Evolutionary conservation across 179 eudicot species (phyloP), one percentile per base, ranked within the genome.

Genomic region (Spergularia azorica): DNA sequence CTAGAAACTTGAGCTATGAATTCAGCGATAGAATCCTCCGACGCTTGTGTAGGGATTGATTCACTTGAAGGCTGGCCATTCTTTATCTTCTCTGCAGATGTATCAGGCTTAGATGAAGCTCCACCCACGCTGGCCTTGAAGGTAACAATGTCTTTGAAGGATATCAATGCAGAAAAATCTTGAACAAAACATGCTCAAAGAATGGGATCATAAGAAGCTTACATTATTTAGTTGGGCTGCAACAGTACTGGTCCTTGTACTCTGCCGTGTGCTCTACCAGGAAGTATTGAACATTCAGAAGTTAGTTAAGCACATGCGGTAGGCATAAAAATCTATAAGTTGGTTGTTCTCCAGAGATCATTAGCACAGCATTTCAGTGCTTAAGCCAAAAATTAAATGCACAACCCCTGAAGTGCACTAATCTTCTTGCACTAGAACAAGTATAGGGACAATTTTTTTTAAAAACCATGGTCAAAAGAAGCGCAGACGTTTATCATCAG

Each of bases 1-100:
- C 83, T 83, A 3, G 97, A 81, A 79, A 93, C 97, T 89, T 93
- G 97, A 76, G 88, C 17, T 70, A 95, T 83, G 68, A 95, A 95
- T 62, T 82, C 95, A 67, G 92, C 78, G 71, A 92, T 82, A 48
- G 97, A 81, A 1, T 89, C 96, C 83, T 91, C 91, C 61, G 96
- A 83, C 36, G 89, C 83, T 74, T 75, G 74, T 9, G 75, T 67
- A 73, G 84, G 43, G 58, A 79, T 77, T 62, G 83, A 65, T 26
- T 85, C 87, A 63, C 66, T 78, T 70, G 90, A 77, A 67, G 70
- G 82, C 81, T 77, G 84, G 58, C 69, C 88, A 71, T 86, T 81
- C 76, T 84, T 85, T 55, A 63, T 43, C 72, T 80, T 87, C 66
- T 77, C 43, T 50, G 79, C 32, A 16, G 77, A 56, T 71, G 67